A percentile compares a stretch with the other conserved stretches of the same genome.
phyloP scores from a whole-genome alignment of 1,284 basidiomycete species.

The Malassezia nana region DNA sequence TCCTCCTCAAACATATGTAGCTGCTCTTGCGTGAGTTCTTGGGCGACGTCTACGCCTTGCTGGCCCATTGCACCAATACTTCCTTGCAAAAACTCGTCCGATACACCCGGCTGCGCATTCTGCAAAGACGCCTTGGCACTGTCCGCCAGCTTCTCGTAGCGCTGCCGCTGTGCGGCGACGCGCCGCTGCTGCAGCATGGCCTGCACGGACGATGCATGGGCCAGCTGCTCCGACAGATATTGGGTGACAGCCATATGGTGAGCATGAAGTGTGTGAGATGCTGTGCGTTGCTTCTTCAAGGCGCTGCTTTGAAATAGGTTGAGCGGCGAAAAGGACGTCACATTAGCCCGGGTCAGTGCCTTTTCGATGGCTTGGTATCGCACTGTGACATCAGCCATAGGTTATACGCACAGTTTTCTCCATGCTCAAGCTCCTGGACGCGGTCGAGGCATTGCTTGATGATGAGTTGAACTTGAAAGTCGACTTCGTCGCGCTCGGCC shows the following conservation, averaged over 20 bases:
- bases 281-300: background rate
- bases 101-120: background rate
- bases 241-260: constrained; percentile 75
- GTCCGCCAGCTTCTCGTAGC: constrained; percentile 15
- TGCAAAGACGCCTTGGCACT: background rate
- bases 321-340: background rate
- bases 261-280: constrained; percentile 53
- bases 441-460: constrained; percentile 70
- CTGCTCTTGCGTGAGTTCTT: constrained; percentile 56
- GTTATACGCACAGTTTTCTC: constrained; percentile 65
- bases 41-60: constrained; percentile 22
- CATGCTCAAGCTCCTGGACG: constrained; percentile 69
- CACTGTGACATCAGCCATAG: background rate
- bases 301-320: background rate
- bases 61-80: constrained; percentile 9
- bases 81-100: background rate
- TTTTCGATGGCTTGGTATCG: constrained; percentile 7
- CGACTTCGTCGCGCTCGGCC: constrained; percentile 78
- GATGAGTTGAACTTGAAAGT: constrained; percentile 72
- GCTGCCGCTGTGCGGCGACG: constrained; percentile 27
- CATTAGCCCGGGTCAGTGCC: background rate
- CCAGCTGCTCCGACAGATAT: constrained; percentile 68
- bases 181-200: constrained; percentile 68
- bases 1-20: constrained; percentile 82
- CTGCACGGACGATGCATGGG: constrained; percentile 65